These are phyloP conservation scores for Cucumis melo DNA, from an alignment of 306 rosid species.

Conservation along the genomic window DNA sequence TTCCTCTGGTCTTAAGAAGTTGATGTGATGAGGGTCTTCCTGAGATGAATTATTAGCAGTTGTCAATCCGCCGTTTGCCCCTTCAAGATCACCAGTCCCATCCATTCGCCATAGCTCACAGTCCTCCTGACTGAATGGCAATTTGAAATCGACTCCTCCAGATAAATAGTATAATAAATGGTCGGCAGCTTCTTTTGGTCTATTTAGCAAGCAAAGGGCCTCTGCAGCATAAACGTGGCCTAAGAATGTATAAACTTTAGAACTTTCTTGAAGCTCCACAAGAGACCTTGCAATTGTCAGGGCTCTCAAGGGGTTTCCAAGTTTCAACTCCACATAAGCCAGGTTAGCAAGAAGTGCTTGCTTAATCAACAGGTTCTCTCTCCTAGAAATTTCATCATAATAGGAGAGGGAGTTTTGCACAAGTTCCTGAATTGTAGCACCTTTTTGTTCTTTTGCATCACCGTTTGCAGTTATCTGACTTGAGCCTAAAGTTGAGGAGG, in stretches of 20 bases:
- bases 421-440: slow-evolving; percentile 63
- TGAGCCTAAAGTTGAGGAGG: slow-evolving; percentile 36
- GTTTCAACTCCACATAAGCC: slow-evolving; percentile 84
- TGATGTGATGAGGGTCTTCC: slow-evolving; percentile 29
- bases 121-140: slow-evolving; percentile 82
- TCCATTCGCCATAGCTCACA: slow-evolving; percentile 47
- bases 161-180: slow-evolving; percentile 59
- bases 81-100: slow-evolving; percentile 54
- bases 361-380: slow-evolving; percentile 61
- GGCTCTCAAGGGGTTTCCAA: slow-evolving; percentile 73
- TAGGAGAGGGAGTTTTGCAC: slow-evolving; percentile 68
- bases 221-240: slow-evolving; percentile 87
- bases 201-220: slow-evolving; percentile 82
- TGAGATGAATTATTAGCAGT: slow-evolving; percentile 33
- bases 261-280: slow-evolving; percentile 72
- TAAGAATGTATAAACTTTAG: slow-evolving; percentile 63
- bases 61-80: slow-evolving; percentile 40
- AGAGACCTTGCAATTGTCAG: slow-evolving; percentile 51
- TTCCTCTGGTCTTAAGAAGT: slow-evolving; percentile 82
- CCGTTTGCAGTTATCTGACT: slow-evolving; percentile 63
- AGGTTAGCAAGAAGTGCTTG: slow-evolving; percentile 82
- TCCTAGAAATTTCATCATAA: slow-evolving; percentile 52
- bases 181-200: slow-evolving; percentile 79
- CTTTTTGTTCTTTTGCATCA: slow-evolving; percentile 79
- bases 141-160: slow-evolving; percentile 37